Evolutionary conservation across 179 eudicot genomes (phyloP), one percentile per base, ranked within the genome.

Genomic region (Beta lomatogona): DNA sequence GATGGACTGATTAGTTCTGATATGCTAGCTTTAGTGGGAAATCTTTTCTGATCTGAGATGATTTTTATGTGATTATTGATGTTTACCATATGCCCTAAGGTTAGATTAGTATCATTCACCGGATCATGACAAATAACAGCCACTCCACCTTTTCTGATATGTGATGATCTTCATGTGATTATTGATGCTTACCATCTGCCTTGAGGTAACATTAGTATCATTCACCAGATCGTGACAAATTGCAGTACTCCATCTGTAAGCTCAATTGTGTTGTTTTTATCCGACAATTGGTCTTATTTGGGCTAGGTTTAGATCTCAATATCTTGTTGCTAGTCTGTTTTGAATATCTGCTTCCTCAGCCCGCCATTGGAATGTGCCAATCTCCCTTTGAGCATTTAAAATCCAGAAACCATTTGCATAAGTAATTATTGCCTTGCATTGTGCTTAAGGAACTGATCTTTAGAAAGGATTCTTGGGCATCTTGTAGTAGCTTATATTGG

Each of bases 281-380:
- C 28, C 41, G 72, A 52, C 55, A 19, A 45, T 22, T 19, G 9
- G 50, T 28, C 46, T 31, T 0, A 25, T 25, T 61, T 80, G 55
- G 57, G 55, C 75, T 75, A 75, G 79, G 50, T 31, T 8, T 11
- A 8, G 55, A 55, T 54, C 22, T 81, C 41, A 68, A 66, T 77
- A 57, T 41, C 5, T 36, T 41, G 48, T 64, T 73, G 28, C 59
- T 70, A 57, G 18, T 57, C 44, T 63, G 21, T 25, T 21, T 25
- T 67, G 52, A 9, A 9, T 76, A 65, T 25, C 59, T 52, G 61
- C 31, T 60, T 50, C 65, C 4, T 57, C 64, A 31, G 45, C 74
- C 50, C 53, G 22, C 58, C 67, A 61, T 55, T 55, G 9, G 12
- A 18, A 63, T 41, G 54, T 71, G 45, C 57, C 61, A 72, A 41